Evolutionary conservation across 2,329 filamentous ascomycete genomes (phyloP).

Genomic region (Plenodomus lindquistii): DNA sequence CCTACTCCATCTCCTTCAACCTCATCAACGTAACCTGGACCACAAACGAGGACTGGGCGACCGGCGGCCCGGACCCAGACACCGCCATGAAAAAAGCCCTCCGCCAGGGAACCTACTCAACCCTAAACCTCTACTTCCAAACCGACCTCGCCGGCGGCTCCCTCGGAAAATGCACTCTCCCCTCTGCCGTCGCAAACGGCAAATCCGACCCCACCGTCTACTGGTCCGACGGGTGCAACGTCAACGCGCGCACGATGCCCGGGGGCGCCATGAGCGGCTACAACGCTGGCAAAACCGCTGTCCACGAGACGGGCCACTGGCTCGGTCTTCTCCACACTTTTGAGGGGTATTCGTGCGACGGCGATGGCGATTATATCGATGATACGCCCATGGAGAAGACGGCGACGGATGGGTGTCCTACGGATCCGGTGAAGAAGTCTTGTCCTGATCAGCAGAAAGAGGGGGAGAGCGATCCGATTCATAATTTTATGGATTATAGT

Average conservation of each 20-base stretch:
- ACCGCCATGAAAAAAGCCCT: constrained; percentile 59
- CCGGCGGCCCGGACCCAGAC: constrained; percentile 50
- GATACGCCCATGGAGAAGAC: constrained; percentile 49
- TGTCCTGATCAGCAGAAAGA: constrained; percentile 51
- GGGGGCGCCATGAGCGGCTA: constrained; percentile 55
- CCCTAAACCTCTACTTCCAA: constrained; percentile 65
- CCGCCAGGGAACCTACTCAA: constrained; percentile 57
- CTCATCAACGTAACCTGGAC: constrained; percentile 55
- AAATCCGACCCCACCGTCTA: constrained; percentile 48
- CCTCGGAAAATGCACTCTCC: constrained; percentile 60
- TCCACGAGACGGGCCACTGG: constrained; percentile 56
- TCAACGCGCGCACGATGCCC: constrained; percentile 62
- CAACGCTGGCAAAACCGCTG: constrained; percentile 51
- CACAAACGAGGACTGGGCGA: constrained; percentile 60
- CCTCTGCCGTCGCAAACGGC: constrained; percentile 46
- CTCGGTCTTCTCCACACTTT: constrained; percentile 53
- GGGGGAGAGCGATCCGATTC: constrained; percentile 53
- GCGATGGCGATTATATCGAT: constrained; percentile 50
- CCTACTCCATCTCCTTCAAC: constrained; percentile 57
- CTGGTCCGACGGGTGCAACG: constrained; percentile 59
- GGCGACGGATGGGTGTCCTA: constrained; percentile 61
- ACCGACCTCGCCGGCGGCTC: constrained; percentile 54
- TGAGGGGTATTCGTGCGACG: constrained; percentile 50
- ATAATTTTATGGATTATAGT: constrained; percentile 65
- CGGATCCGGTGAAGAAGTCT: constrained; percentile 52